A percentile compares a stretch with the other conserved stretches of the same genome.
phyloP scores from a whole-genome alignment of 2,329 filamentous ascomycete genomes.

The Calcarisporium arbuscula region DNA sequence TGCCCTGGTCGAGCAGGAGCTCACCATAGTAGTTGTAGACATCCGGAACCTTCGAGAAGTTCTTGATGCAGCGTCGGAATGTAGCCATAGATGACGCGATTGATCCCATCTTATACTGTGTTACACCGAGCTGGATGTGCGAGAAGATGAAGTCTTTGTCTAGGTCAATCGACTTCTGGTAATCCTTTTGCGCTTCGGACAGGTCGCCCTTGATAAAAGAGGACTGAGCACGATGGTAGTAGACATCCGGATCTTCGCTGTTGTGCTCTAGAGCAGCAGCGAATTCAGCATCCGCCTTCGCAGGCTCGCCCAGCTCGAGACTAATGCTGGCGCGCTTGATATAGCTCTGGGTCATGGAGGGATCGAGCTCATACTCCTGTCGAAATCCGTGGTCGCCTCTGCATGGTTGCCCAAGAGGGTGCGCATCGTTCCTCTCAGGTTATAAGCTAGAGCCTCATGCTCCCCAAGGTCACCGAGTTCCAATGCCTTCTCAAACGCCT shows the following conservation, averaged over 20 bases:
- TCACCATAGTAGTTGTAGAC: slow-evolving; percentile 99
- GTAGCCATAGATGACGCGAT: slow-evolving; percentile 98
- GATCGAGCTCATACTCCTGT: slow-evolving; percentile 91
- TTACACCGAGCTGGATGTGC: slow-evolving; percentile 97
- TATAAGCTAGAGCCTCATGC: slow-evolving; percentile 86
- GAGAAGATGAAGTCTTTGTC: slow-evolving; percentile 98
- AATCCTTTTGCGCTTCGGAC: slow-evolving; percentile 90
- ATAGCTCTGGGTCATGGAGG: slow-evolving; percentile 86
- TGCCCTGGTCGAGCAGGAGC: slow-evolving; percentile 91
- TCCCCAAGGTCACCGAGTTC: slow-evolving; percentile 74
- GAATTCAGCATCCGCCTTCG: slow-evolving; percentile 84
- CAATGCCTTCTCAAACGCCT: slow-evolving; percentile 81
- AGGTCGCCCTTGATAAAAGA: slow-evolving; percentile 98
- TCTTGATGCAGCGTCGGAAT: slow-evolving; percentile 96
- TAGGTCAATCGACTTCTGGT: slow-evolving; percentile 97
- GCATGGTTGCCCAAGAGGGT: slow-evolving; percentile 86
- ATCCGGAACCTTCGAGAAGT: slow-evolving; percentile 92
- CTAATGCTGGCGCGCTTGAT: slow-evolving; percentile 99
- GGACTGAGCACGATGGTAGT: slow-evolving; percentile 96
- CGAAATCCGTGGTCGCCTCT: slow-evolving; percentile 75
- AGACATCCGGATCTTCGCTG: slow-evolving; percentile 88
- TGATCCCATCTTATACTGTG: slow-evolving; percentile 99
- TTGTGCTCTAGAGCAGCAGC: slow-evolving; percentile 79
- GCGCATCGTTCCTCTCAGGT: slow-evolving; percentile 92
- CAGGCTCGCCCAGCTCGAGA: slow-evolving; percentile 81